phyloP scores from a whole-genome alignment of 371 early-diverging fungal genomes.

The Cokeromyces recurvatus region DNA sequence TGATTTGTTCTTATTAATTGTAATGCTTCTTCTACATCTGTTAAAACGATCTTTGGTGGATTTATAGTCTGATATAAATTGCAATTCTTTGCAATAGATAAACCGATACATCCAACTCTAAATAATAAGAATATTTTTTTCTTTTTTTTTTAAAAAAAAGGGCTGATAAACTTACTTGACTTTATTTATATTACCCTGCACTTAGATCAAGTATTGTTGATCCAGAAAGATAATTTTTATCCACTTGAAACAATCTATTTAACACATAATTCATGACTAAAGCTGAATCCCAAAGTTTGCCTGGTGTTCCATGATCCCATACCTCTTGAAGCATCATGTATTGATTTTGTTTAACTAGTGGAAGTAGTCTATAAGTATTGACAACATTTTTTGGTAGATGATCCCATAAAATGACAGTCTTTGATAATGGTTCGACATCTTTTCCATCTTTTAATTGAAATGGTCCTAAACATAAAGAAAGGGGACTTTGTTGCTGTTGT shows the following conservation, averaged over 20 bases:
- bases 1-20: conserved; percentile 30
- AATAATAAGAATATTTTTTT: too few species aligned
- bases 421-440: neutral
- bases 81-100: conserved; percentile 8
- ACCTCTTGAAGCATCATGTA: conserved; percentile 34
- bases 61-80: neutral
- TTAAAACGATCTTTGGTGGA: conserved; percentile 19
- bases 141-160: neutral
- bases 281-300: conserved; percentile 55
- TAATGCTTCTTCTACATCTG: conserved; percentile 42
- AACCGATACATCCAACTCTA: conserved; percentile 1
- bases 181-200: too few species aligned
- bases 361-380: neutral
- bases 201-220: conserved; percentile 43
- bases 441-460: neutral
- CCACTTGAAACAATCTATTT: conserved; percentile 7
- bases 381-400: neutral
- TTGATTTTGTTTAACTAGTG: neutral
- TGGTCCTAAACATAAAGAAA: conserved; percentile 1
- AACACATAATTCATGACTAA: conserved; percentile 34
- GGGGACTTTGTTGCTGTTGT: neutral
- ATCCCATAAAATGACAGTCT: neutral
- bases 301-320: conserved; percentile 43
- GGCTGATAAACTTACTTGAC: too few species aligned
- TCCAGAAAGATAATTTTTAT: conserved; percentile 12